Evolutionary conservation across 495 filamentous ascomycete species (phyloP).

Genomic region (Penicillium cosmopolitanum): DNA sequence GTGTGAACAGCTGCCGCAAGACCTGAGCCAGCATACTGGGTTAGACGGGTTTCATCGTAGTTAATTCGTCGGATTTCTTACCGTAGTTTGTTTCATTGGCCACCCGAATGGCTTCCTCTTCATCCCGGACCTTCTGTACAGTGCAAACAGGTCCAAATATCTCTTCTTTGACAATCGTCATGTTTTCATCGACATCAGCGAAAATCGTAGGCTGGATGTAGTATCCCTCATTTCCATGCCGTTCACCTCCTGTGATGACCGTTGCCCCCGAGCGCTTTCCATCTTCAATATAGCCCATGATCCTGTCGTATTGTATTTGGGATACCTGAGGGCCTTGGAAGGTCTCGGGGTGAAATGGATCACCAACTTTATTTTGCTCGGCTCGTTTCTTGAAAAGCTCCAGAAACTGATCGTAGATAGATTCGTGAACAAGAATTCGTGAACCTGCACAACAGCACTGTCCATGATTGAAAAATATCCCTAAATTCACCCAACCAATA

Average conservation of each 20-base stretch:
- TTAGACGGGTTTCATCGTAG: not conserved
- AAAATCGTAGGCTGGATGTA: slow-evolving; percentile 94
- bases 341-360: slow-evolving; percentile 76
- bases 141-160: slow-evolving; percentile 89
- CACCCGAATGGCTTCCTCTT: slow-evolving; percentile 71
- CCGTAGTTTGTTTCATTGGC: slow-evolving; percentile 76
- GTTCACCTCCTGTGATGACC: slow-evolving; percentile 74
- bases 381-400: slow-evolving; percentile 76
- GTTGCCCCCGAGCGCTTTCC: slow-evolving; percentile 79
- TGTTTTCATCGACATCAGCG: slow-evolving; percentile 73
- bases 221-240: slow-evolving; percentile 78
- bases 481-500: slow-evolving; percentile 88
- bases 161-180: slow-evolving; percentile 92
- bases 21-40: slow-evolving; percentile 6
- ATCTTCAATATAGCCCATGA: slow-evolving; percentile 85
- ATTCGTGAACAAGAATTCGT: slow-evolving; percentile 77
- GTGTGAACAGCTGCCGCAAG: slow-evolving; percentile 86
- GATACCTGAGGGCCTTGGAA: slow-evolving; percentile 93
- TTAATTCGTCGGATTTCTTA: not conserved
- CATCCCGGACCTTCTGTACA: slow-evolving; percentile 78
- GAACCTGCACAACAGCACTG: slow-evolving; percentile 91
- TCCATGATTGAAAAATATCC: slow-evolving; percentile 91
- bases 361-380: slow-evolving; percentile 72
- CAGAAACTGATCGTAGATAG: slow-evolving; percentile 72
- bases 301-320: slow-evolving; percentile 82